A percentile compares a stretch with the other conserved stretches of the same genome.
Evolutionary conservation across 2,329 filamentous ascomycete genomes (phyloP).

Genomic region (Penicillium olsonii): DNA sequence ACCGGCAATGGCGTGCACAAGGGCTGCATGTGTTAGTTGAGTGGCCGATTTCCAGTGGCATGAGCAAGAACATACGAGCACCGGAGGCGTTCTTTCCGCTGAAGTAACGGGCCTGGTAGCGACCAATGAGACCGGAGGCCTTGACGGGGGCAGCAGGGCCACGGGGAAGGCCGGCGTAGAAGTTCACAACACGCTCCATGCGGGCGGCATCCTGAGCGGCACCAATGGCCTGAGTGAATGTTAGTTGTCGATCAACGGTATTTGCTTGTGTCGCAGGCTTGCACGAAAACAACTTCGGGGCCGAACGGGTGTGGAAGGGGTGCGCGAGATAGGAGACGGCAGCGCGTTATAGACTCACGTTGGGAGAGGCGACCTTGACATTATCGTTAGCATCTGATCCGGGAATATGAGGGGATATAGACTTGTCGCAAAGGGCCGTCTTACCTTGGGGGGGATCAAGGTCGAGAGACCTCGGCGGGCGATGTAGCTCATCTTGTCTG

Average conservation of each 20-base stretch:
- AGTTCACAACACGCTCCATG: constrained; percentile 97
- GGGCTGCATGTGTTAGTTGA: constrained; percentile 58
- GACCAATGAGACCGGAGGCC: constrained; percentile 77
- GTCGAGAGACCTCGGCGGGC: constrained; percentile 91
- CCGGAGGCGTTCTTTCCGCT: constrained; percentile 81
- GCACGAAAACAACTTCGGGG: constrained; percentile 30
- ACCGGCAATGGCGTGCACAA: constrained; percentile 80
- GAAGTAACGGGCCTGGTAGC: constrained; percentile 88
- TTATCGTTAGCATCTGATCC: constrained; percentile 42
- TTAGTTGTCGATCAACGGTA: constrained; percentile 34
- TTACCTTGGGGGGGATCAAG: constrained; percentile 98
- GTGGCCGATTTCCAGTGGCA: not conserved
- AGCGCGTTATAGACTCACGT: constrained; percentile 32
- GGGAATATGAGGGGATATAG: constrained; percentile 10
- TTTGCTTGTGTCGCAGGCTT: constrained; percentile 12
- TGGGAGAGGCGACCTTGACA: constrained; percentile 40
- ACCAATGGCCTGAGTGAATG: constrained; percentile 79
- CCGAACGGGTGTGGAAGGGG: constrained; percentile 16
- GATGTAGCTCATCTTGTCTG: constrained; percentile 84
- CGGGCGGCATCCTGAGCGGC: constrained; percentile 92
- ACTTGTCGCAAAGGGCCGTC: constrained; percentile 26
- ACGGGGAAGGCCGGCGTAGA: constrained; percentile 98
- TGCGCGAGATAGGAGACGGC: constrained; percentile 9
- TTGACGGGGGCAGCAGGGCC: constrained; percentile 82
- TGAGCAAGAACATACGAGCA: constrained; percentile 70